Evolutionary conservation across 805 yeast species (phyloP).

Genomic region (Blastobotrys terrestris): DNA sequence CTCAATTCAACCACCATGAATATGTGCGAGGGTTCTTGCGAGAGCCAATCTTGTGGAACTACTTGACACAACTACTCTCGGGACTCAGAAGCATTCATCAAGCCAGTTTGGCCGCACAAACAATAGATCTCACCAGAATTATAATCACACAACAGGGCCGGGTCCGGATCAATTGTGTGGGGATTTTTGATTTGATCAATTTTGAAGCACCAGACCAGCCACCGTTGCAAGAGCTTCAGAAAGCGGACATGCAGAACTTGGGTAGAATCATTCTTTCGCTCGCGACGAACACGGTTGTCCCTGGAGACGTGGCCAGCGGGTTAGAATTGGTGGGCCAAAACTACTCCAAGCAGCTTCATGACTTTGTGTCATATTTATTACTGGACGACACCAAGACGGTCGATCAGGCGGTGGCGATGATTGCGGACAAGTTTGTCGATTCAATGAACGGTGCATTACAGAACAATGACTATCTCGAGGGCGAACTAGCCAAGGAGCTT

Average conservation of each 20-base stretch:
- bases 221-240: conserved; percentile 34
- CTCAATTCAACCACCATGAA: not conserved
- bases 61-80: conserved; percentile 64
- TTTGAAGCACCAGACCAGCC: conserved; percentile 20
- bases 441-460: conserved; percentile 18
- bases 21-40: conserved; percentile 36
- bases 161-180: conserved; percentile 64
- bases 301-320: conserved; percentile 10
- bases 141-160: conserved; percentile 68
- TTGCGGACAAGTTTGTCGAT: conserved; percentile 20
- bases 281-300: conserved; percentile 29
- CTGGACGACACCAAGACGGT: conserved; percentile 8
- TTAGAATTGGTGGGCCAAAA: conserved; percentile 22
- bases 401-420: conserved; percentile 10
- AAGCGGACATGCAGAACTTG: conserved; percentile 50
- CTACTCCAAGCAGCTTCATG: conserved; percentile 19
- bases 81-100: conserved; percentile 66
- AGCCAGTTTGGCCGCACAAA: conserved; percentile 55
- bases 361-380: conserved; percentile 21
- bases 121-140: conserved; percentile 59
- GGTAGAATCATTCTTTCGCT: conserved; percentile 58
- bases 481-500: conserved; percentile 54
- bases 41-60: conserved; percentile 67
- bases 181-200: conserved; percentile 60
- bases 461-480: conserved; percentile 28